Evolutionary conservation across 768 basidiomycete genomes (phyloP).

Genomic region (Auriscalpium orientale): DNA sequence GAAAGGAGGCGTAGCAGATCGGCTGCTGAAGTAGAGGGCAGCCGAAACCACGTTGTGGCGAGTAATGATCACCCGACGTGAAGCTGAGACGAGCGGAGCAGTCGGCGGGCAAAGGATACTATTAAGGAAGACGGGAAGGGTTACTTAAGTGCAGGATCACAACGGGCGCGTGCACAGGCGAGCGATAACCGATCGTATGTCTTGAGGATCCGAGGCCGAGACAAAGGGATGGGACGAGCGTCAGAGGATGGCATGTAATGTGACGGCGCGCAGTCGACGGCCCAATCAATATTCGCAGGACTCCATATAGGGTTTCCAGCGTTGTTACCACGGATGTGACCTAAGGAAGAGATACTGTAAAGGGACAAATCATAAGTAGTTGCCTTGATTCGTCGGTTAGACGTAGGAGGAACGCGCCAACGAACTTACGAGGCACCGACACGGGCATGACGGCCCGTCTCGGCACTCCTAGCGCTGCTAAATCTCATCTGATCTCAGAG

Average conservation of each 20-base stretch:
- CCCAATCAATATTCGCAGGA: neutral
- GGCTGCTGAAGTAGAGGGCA: slow-evolving; percentile 8
- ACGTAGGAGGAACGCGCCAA: slow-evolving; percentile 1
- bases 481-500: neutral
- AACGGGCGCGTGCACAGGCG: neutral
- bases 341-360: slow-evolving; percentile 4
- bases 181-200: neutral
- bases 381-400: slow-evolving; percentile 8
- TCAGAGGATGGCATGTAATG: neutral
- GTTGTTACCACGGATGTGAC: neutral
- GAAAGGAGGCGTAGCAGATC: slow-evolving; percentile 17
- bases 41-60: slow-evolving; percentile 11
- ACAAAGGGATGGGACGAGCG: neutral
- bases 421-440: slow-evolving; percentile 13
- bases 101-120: neutral
- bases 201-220: neutral
- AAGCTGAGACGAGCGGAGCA: neutral
- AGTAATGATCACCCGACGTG: slow-evolving; percentile 15
- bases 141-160: neutral
- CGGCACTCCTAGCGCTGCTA: slow-evolving; percentile 1
- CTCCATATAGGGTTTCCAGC: slow-evolving; percentile 6
- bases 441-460: slow-evolving; percentile 10
- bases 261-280: neutral
- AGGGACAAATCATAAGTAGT: neutral
- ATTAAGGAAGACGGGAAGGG: slow-evolving; percentile 2